Percentiles rank a stretch among this genome's conserved stretches.
These are phyloP conservation scores for Fomitopsis palustris DNA, from an alignment of 1,284 basidiomycete genomes.

Conservation along the genomic window DNA sequence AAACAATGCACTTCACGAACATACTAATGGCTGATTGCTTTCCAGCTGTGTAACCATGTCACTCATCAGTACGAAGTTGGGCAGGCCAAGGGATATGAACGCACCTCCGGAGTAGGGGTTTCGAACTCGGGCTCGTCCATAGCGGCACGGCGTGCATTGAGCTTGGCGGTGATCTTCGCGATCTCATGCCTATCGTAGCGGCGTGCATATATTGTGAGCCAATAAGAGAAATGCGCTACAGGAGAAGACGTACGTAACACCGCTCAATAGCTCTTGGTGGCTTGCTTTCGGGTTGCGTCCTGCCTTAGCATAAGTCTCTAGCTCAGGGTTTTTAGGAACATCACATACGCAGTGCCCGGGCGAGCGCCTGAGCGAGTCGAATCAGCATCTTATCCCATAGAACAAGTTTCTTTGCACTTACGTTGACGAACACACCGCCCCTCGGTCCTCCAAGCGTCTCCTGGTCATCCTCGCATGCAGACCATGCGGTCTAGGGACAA, in stretches of 20 bases:
- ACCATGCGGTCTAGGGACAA: constrained; percentile 14
- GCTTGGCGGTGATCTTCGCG: constrained; percentile 7
- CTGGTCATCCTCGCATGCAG: constrained; percentile 19
- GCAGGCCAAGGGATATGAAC: background rate
- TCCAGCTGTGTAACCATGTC: background rate
- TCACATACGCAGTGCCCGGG: constrained; percentile 15
- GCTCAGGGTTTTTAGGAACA: background rate
- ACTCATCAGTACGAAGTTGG: too few species aligned
- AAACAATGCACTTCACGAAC: background rate
- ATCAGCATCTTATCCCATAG: too few species aligned
- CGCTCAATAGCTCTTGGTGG: constrained; percentile 15
- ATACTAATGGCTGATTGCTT: constrained; percentile 1
- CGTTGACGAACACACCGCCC: constrained; percentile 18
- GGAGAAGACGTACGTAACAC: constrained; percentile 12
- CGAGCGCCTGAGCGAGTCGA: constrained; percentile 12
- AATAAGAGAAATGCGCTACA: background rate
- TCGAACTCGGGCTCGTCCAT: background rate
- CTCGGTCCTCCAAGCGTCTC: constrained; percentile 9
- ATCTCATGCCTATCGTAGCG: constrained; percentile 4
- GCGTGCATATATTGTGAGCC: background rate
- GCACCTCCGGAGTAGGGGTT: constrained; percentile 7
- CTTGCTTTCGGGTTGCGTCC: constrained; percentile 15
- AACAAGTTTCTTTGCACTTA: too few species aligned
- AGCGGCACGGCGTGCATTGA: background rate
- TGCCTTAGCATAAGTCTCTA: background rate